A percentile compares a stretch with the other conserved stretches of the same genome.
Evolutionary conservation across 768 basidiomycete species (phyloP).

Genomic region (Coprinopsis cinerea): DNA sequence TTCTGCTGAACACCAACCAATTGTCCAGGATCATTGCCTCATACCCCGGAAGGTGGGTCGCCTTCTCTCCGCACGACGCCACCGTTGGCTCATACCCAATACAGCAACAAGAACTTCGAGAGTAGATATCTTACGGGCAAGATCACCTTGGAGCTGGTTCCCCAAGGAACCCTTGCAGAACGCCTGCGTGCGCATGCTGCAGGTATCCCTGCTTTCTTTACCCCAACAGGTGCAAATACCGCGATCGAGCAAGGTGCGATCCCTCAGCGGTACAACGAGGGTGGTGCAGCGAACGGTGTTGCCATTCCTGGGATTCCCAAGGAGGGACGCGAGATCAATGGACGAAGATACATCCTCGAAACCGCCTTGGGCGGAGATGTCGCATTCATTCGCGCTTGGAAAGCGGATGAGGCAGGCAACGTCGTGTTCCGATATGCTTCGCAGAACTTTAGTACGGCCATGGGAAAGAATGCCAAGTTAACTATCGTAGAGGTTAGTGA

Average conservation of each 20-base stretch:
- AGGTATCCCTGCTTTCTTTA: conserved; percentile 91
- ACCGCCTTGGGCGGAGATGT: conserved; percentile 74
- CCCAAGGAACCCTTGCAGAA: conserved; percentile 88
- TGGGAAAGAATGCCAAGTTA: conserved; percentile 85
- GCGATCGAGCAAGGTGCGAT: conserved; percentile 77
- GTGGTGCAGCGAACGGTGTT: conserved; percentile 66
- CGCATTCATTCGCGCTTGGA: conserved; percentile 87
- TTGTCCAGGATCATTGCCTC: conserved; percentile 82
- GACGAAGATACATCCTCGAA: conserved; percentile 79
- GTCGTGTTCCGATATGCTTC: conserved; percentile 89
- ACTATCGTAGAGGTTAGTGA: conserved; percentile 80
- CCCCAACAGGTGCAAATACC: conserved; percentile 83
- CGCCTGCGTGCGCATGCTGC: conserved; percentile 85
- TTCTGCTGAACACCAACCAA: conserved; percentile 68
- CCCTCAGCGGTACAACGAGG: conserved; percentile 72
- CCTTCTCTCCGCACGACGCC: not conserved
- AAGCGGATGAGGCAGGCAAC: conserved; percentile 88
- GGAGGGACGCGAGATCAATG: conserved; percentile 70
- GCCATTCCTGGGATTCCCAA: conserved; percentile 69
- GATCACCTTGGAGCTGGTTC: conserved; percentile 82
- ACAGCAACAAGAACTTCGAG: conserved; percentile 86
- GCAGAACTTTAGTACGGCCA: conserved; percentile 81
- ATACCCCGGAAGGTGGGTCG: conserved; percentile 74
- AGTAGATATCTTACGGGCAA: conserved; percentile 71
- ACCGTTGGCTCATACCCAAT: conserved; percentile 1